Conservation (phyloP, 2,329 filamentous ascomycete genomes). For the Fusarium euwallaceae region DNA sequence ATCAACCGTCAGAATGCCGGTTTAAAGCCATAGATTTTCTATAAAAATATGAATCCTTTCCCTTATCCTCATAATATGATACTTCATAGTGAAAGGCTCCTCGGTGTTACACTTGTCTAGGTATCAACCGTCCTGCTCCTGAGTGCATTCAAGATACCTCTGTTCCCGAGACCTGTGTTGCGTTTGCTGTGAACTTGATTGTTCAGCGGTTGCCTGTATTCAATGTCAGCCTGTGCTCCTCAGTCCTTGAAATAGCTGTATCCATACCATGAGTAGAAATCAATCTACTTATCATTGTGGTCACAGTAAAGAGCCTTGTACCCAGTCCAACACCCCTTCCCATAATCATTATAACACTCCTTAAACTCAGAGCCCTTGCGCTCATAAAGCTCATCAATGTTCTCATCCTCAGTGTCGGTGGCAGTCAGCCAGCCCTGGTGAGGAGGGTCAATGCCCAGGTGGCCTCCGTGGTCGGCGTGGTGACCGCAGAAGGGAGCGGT, state of each 20-base stretch:
- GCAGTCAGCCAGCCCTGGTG: not conserved
- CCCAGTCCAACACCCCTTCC: not conserved
- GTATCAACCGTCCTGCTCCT: not conserved
- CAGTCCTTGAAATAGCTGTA: not conserved
- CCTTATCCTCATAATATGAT: not conserved
- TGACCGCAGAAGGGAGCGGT: not conserved
- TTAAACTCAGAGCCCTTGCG: not conserved
- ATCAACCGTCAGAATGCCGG: not conserved
- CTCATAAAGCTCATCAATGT: not conserved
- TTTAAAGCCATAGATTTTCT: too few species aligned
- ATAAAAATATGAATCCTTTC: not conserved
- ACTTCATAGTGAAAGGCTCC: not conserved
- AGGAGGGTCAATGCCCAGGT: not conserved
- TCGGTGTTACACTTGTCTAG: accelerated
- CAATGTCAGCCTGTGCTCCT: not conserved
- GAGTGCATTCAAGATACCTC: not conserved
- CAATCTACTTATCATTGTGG: not conserved
- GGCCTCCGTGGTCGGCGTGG: not conserved
- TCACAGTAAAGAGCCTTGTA: not conserved
- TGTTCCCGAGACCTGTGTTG: not conserved
- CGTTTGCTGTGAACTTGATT: not conserved
- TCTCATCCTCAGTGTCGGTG: not conserved
- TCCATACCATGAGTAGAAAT: not conserved
- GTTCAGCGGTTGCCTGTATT: not conserved
- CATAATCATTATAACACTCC: not conserved